phyloP scores from a whole-genome alignment of 108 stramenopile genomes.

The Bacterosira constricta region DNA sequence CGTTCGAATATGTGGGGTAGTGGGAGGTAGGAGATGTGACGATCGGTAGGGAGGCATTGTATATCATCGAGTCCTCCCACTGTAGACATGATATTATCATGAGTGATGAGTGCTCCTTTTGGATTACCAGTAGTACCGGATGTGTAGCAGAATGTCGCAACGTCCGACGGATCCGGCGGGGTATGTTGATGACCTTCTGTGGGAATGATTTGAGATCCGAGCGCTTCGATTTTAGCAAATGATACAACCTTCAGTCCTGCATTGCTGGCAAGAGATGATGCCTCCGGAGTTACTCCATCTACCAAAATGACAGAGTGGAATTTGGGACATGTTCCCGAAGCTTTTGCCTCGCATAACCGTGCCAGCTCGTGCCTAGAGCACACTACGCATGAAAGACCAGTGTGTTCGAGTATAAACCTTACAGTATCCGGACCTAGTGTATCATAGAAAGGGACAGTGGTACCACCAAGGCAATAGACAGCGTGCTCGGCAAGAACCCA shows the following conservation, averaged over 20 bases:
- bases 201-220: conserved; percentile 75
- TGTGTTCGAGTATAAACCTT: conserved; percentile 87
- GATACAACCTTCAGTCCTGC: conserved; percentile 63
- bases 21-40: conserved; percentile 95
- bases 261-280: conserved; percentile 52
- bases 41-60: conserved; percentile 61
- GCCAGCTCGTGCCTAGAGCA: conserved; percentile 74
- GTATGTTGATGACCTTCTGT: conserved; percentile 57
- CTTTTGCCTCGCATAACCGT: conserved; percentile 74
- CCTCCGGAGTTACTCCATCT: conserved; percentile 74
- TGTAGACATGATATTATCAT: conserved; percentile 82
- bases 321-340: conserved; percentile 47
- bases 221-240: conserved; percentile 84
- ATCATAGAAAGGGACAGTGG: conserved; percentile 94
- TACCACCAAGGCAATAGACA: conserved; percentile 72
- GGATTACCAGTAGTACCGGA: conserved; percentile 73
- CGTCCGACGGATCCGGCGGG: conserved; percentile 72
- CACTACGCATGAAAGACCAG: conserved; percentile 78
- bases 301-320: conserved; percentile 65
- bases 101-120: conserved; percentile 93
- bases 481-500: conserved; percentile 95
- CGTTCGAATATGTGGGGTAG: conserved; percentile 97
- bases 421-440: conserved; percentile 93
- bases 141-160: conserved; percentile 70
- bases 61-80: conserved; percentile 50